Base-by-base conservation (phyloP, 768 basidiomycete species). In the Sarcodon sp. region DNA sequence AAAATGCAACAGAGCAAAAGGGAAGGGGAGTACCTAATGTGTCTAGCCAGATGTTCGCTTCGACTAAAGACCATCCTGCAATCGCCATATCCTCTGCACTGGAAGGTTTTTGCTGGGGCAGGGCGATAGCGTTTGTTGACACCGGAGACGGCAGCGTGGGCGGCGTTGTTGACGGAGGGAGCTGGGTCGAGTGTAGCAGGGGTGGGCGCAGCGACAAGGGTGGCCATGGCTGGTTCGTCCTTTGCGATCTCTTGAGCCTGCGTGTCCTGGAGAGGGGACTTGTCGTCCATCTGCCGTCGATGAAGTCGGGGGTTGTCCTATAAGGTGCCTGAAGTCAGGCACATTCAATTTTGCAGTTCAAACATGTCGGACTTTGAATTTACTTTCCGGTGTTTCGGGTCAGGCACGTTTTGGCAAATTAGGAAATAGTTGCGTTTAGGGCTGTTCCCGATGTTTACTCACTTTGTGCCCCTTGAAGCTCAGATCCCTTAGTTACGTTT, bases 1-100 rank as follows among this genome's bases (percentile, higher is more conserved):
- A 51, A 45, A 53, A 53, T 48, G 51, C 50, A 43, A 50, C 47
- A 35, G 46, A 43, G 46, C 55, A 51, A 49, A 46, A 47, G 48
- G 55, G 56, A 57, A 54, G 49, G 59, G 56, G 51, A 64, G 63
- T 59, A 92, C 92, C 94, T 73, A 62, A 96, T 87, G 70, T 98
- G 94, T 57, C 94, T 75, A 51, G 93, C 91, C 5, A 98, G 72
- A 68, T 98, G 94, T 66, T 98, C 94, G 62, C 86, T 87, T 65
- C 94, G 73, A 51, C 84, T 87, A 64, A 98, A 98, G 52, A 93
- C 89, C 91, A 96, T 97, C 50, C 85, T 75, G 69, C 94, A 98
- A 45, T 92, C 89, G 55, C 90, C 91, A 62, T 85, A 97, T 10
- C 93, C 93, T 45, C 82, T 77, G 67, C 94, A 98, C 59, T 91